Evolutionary conservation across 331 rosid genomes (phyloP).

Genomic region (Pyracantha coccinea): DNA sequence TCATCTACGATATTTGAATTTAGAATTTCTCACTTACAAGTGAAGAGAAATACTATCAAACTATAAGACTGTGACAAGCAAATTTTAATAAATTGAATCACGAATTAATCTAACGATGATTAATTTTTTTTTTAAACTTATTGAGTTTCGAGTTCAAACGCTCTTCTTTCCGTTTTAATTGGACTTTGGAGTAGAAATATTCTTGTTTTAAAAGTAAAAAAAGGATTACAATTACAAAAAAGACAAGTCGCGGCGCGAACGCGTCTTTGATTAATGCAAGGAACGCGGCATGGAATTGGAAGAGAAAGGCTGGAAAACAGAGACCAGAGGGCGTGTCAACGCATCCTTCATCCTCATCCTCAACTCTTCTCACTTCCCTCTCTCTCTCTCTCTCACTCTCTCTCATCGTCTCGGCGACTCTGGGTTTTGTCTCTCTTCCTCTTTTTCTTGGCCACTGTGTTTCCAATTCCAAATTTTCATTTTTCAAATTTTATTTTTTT

Average conservation of each 20-base stretch:
- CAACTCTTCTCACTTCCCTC: slow-evolving; percentile 11
- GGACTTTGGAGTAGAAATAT: too few species aligned
- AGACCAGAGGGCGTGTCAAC: slow-evolving; percentile 35
- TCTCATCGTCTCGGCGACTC: neutral
- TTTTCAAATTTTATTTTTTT: neutral
- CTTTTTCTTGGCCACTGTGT: slow-evolving; percentile 6
- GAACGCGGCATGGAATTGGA: slow-evolving; percentile 8
- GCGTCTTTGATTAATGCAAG: slow-evolving; percentile 14
- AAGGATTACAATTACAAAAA: too few species aligned
- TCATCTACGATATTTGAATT: too few species aligned
- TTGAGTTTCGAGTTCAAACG: too few species aligned
- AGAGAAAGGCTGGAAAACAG: neutral
- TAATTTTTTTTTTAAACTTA: too few species aligned
- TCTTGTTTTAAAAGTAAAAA: too few species aligned
- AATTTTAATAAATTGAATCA: too few species aligned
- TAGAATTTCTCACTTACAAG: too few species aligned
- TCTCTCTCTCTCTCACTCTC: neutral
- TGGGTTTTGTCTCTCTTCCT: neutral
- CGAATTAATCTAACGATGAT: too few species aligned
- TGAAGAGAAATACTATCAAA: too few species aligned
- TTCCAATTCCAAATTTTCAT: neutral
- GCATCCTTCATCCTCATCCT: slow-evolving; percentile 13
- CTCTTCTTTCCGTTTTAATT: too few species aligned
- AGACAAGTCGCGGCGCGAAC: slow-evolving; percentile 13
- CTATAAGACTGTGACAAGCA: too few species aligned